Conservation (phyloP, 2,329 filamentous ascomycete genomes). For the Tolypocladium album region DNA sequence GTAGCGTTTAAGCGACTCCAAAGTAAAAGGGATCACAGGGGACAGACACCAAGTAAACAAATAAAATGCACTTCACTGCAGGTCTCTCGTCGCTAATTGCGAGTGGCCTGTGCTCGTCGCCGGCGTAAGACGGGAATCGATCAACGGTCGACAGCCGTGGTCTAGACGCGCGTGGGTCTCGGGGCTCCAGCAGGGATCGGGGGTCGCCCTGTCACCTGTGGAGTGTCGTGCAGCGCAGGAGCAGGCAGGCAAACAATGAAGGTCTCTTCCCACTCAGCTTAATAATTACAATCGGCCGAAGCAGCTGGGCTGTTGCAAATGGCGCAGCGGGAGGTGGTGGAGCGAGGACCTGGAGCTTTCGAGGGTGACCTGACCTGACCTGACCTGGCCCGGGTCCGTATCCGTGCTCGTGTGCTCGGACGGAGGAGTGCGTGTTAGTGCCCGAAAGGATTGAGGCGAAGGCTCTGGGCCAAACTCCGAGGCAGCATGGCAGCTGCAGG, state of each 20-base stretch:
- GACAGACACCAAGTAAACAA: background rate
- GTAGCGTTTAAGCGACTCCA: background rate
- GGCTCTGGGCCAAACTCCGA: background rate
- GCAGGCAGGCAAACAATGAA: background rate
- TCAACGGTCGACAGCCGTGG: background rate
- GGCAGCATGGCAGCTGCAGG: too few relatives aligned
- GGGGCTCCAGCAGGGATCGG: background rate
- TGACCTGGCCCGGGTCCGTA: background rate
- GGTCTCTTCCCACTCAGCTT: background rate
- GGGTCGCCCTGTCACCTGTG: background rate
- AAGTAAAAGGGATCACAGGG: background rate
- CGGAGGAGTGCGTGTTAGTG: background rate
- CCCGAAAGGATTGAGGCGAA: background rate
- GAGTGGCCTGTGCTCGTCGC: background rate
- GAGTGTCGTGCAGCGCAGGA: background rate
- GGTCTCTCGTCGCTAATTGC: background rate
- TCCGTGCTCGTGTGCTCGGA: background rate
- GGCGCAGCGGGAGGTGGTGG: background rate
- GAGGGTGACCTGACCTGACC: background rate
- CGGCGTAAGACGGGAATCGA: background rate
- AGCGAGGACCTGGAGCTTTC: background rate
- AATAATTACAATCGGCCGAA: background rate
- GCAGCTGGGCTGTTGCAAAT: background rate
- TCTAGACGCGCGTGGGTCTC: constrained; percentile 3
- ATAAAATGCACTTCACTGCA: background rate